phyloP scores from a whole-genome alignment of 2,329 filamentous ascomycete species.

The Phaeosphaeriaceae sp. region DNA sequence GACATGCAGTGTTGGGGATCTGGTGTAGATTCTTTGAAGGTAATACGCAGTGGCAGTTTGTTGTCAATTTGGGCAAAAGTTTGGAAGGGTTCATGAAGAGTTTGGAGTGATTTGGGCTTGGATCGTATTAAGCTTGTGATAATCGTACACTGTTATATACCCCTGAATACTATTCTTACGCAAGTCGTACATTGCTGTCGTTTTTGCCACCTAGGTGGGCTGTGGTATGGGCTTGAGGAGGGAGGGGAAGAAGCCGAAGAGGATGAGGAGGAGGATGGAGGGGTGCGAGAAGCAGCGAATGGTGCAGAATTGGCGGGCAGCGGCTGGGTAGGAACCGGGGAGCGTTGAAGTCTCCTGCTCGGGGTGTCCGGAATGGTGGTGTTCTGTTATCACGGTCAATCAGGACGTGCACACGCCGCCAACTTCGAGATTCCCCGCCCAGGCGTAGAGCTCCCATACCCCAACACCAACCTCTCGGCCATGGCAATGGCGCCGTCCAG shows the following conservation, averaged over 20 bases:
- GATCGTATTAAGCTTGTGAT: neutral
- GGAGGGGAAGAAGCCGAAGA: neutral
- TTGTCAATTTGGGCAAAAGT: constrained; percentile 54
- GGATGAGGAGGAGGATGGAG: neutral
- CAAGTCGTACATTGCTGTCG: neutral
- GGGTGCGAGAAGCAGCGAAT: neutral
- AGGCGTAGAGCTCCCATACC: neutral
- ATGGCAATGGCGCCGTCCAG: constrained; percentile 7
- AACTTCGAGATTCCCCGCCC: constrained; percentile 1
- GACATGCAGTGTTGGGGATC: constrained; percentile 53
- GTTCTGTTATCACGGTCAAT: neutral
- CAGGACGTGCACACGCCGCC: neutral
- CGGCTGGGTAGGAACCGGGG: neutral
- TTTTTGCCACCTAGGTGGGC: neutral
- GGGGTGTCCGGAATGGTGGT: neutral
- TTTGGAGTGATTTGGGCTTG: neutral
- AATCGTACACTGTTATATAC: neutral
- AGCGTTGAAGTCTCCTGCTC: neutral
- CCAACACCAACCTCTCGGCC: constrained; percentile 2
- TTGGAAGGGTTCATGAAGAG: constrained; percentile 39
- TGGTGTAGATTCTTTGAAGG: constrained; percentile 58
- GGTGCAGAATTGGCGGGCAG: neutral
- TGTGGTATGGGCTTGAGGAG: neutral
- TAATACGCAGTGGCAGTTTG: constrained; percentile 59
- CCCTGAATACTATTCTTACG: neutral